phyloP scores from a whole-genome alignment of 176 grass and related monocot species.

The Alopecurus myosuroides region DNA sequence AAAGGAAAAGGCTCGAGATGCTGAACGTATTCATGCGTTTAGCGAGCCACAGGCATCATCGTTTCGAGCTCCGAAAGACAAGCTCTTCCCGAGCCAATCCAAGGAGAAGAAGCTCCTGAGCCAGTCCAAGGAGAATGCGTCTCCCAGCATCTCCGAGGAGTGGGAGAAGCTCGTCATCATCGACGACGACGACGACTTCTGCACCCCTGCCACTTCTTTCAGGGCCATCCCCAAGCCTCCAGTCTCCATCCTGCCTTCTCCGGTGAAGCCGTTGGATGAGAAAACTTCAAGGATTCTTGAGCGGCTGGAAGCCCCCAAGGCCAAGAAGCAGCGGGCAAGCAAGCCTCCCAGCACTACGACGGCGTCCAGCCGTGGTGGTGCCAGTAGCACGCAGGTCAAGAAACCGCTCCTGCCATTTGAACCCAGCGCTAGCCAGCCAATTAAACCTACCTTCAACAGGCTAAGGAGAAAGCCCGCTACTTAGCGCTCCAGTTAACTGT shows the following conservation, averaged over 20 bases:
- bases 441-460: constrained; percentile 63
- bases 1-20: constrained; percentile 2
- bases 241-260: constrained; percentile 17
- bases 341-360: background rate
- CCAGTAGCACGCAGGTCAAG: constrained; percentile 39
- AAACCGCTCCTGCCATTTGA: constrained; percentile 53
- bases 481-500: background rate
- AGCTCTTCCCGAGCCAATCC: background rate
- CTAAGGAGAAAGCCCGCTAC: constrained; percentile 41
- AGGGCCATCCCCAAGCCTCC: constrained; percentile 26
- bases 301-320: constrained; percentile 72
- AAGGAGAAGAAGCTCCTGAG: constrained; percentile 6
- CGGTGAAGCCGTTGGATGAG: constrained; percentile 57
- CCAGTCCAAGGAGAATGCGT: constrained; percentile 39
- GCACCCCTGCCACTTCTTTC: constrained; percentile 19
- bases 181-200: constrained; percentile 35
- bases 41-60: constrained; percentile 21
- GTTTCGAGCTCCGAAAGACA: constrained; percentile 18
- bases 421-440: constrained; percentile 54
- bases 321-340: constrained; percentile 47
- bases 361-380: constrained; percentile 12
- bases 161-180: constrained; percentile 84
- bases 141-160: constrained; percentile 48
- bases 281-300: constrained; percentile 86
- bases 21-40: constrained; percentile 17